Evolutionary conservation across 768 basidiomycete genomes (phyloP).

Genomic region (Phaffia australis): DNA sequence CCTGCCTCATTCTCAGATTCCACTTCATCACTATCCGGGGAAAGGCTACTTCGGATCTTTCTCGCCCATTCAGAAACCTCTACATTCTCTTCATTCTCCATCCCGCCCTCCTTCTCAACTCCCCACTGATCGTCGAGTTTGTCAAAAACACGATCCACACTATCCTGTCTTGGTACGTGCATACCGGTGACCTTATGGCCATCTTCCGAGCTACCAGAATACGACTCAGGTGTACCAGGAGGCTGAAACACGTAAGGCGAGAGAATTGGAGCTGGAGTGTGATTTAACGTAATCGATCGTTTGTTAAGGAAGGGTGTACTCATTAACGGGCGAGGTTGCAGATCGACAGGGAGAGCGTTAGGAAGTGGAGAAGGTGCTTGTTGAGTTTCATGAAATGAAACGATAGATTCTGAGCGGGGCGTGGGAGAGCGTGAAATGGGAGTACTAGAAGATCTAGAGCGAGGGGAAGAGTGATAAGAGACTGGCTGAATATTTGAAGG

Average conservation of each 20-base stretch:
- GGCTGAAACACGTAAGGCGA: slow-evolving; percentile 21
- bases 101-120: not conserved
- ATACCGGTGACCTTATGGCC: slow-evolving; percentile 9
- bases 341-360: not conserved
- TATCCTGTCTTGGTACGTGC: not conserved
- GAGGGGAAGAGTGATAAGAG: not conserved
- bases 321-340: not conserved
- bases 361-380: not conserved
- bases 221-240: slow-evolving; percentile 19
- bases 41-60: no score
- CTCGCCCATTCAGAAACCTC: not conserved
- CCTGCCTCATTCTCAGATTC: not conserved
- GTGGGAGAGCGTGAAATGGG: not conserved
- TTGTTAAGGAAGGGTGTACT: not conserved
- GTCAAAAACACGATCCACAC: not conserved
- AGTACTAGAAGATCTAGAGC: not conserved
- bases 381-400: not conserved
- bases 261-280: slow-evolving; percentile 16
- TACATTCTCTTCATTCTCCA: not conserved
- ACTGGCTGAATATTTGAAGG: not conserved
- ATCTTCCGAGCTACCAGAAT: slow-evolving; percentile 17
- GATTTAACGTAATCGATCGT: not conserved
- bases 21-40: not conserved
- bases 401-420: not conserved
- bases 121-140: slow-evolving; percentile 3